Evolutionary conservation across 768 basidiomycete species (phyloP).

Genomic region (Phylloporus sp.): DNA sequence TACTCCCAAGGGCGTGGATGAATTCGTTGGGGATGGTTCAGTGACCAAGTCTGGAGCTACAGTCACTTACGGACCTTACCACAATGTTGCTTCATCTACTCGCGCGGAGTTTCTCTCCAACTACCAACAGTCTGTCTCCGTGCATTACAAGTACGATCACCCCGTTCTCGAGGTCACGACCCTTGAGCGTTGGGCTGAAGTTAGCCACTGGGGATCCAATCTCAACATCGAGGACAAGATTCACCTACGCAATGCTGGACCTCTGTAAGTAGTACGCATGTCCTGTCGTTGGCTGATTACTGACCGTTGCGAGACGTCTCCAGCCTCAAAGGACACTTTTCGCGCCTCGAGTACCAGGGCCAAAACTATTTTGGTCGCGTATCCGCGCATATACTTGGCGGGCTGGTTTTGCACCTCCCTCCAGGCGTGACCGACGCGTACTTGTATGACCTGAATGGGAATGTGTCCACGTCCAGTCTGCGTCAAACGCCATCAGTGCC

Average conservation of each 20-base stretch:
- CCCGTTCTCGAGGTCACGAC: slow-evolving; percentile 74
- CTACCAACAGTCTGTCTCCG: slow-evolving; percentile 58
- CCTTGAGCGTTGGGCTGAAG: slow-evolving; percentile 75
- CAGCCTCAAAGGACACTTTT: slow-evolving; percentile 94
- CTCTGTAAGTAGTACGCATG: slow-evolving; percentile 53
- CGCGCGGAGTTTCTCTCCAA: slow-evolving; percentile 49
- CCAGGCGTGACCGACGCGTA: slow-evolving; percentile 77
- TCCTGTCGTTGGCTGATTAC: not conserved
- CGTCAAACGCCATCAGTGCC: slow-evolving; percentile 62
- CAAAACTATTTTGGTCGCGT: slow-evolving; percentile 64
- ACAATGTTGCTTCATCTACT: slow-evolving; percentile 63
- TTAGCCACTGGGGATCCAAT: slow-evolving; percentile 97
- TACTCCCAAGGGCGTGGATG: slow-evolving; percentile 54
- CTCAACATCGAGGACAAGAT: slow-evolving; percentile 90
- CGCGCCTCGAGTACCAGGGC: slow-evolving; percentile 81
- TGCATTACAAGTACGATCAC: slow-evolving; percentile 81
- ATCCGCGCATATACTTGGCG: slow-evolving; percentile 66
- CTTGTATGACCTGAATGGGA: slow-evolving; percentile 89
- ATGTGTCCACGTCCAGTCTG: slow-evolving; percentile 91
- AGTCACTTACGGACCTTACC: slow-evolving; percentile 86
- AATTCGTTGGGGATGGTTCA: slow-evolving; percentile 53
- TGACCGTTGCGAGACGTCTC: slow-evolving; percentile 1
- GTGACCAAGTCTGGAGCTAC: slow-evolving; percentile 74
- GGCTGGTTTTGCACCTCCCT: slow-evolving; percentile 76
- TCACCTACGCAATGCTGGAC: slow-evolving; percentile 82